phyloP scores from a whole-genome alignment of 2,329 filamentous ascomycete genomes.

The Cytospora schulzeri region DNA sequence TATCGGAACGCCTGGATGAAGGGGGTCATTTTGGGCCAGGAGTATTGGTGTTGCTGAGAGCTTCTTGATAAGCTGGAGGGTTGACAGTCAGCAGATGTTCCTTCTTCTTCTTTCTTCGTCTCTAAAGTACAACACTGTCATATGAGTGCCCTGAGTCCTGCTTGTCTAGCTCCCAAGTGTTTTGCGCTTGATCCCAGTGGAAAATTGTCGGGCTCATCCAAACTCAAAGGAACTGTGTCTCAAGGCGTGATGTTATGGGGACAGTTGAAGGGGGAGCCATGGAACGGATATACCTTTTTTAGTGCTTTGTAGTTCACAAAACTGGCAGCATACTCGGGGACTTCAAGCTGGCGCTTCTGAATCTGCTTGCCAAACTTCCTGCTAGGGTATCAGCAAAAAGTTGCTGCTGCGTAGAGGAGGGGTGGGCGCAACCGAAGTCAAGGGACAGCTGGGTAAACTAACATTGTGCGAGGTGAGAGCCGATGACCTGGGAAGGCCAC shows the following conservation, averaged over 20 bases:
- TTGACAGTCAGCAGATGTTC: conserved; percentile 36
- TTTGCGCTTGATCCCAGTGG: neutral
- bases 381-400: conserved; percentile 33
- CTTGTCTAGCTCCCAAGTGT: neutral
- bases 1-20: conserved; percentile 48
- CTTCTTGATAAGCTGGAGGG: conserved; percentile 89
- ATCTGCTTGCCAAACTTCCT: conserved; percentile 99
- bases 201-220: too few relatives aligned
- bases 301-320: conserved; percentile 99
- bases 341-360: conserved; percentile 97
- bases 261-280: neutral
- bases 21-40: conserved; percentile 69
- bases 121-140: neutral
- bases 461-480: conserved; percentile 40
- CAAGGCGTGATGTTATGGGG: neutral
- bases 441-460: conserved; percentile 30
- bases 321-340: conserved; percentile 97
- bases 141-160: neutral
- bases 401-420: conserved; percentile 1
- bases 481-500: conserved; percentile 28
- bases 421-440: neutral
- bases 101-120: neutral
- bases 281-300: conserved; percentile 74
- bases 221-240: neutral
- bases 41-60: conserved; percentile 89